phyloP scores from a whole-genome alignment of 768 basidiomycete species.

The Postia placenta region DNA sequence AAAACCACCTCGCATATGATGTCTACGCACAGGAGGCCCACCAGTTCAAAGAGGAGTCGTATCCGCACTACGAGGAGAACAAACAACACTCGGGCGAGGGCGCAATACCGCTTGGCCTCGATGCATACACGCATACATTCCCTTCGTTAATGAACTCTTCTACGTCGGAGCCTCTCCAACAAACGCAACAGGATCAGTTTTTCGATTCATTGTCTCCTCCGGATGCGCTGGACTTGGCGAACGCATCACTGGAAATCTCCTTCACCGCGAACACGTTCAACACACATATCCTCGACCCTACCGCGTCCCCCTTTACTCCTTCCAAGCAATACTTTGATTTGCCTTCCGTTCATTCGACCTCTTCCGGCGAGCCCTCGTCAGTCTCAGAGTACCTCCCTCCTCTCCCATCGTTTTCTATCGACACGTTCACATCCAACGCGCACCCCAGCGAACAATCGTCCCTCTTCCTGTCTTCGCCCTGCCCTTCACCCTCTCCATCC shows the following conservation, averaged over 20 bases:
- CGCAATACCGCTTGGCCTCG: not conserved
- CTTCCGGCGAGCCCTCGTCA: conserved; percentile 1
- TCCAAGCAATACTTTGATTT: conserved; percentile 15
- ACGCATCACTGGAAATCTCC: conserved; percentile 20
- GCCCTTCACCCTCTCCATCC: not conserved
- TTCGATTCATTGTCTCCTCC: conserved; percentile 13
- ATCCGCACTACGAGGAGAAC: not conserved
- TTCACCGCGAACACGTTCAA: conserved; percentile 14
- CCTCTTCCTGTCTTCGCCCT: conserved; percentile 9
- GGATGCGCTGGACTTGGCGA: conserved; percentile 17
- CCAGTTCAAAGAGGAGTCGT: conserved; percentile 7
- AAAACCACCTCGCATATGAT: conserved; percentile 20
- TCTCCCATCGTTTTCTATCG: conserved; percentile 19
- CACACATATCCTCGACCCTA: conserved; percentile 10
- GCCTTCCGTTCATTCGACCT: conserved; percentile 11
- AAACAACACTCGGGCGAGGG: not conserved
- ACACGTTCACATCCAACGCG: conserved; percentile 6
- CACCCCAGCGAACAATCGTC: conserved; percentile 7
- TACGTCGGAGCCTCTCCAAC: conserved; percentile 5
- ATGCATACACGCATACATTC: not conserved
- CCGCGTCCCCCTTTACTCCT: conserved; percentile 16
- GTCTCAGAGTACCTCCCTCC: conserved; percentile 11
- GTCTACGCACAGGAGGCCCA: conserved; percentile 17
- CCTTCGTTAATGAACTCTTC: conserved; percentile 4
- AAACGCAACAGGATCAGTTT: conserved; percentile 8